Evolutionary conservation across 768 basidiomycete genomes (phyloP), one percentile per base, ranked within the genome.

Genomic region (Pulveroboletus frians): DNA sequence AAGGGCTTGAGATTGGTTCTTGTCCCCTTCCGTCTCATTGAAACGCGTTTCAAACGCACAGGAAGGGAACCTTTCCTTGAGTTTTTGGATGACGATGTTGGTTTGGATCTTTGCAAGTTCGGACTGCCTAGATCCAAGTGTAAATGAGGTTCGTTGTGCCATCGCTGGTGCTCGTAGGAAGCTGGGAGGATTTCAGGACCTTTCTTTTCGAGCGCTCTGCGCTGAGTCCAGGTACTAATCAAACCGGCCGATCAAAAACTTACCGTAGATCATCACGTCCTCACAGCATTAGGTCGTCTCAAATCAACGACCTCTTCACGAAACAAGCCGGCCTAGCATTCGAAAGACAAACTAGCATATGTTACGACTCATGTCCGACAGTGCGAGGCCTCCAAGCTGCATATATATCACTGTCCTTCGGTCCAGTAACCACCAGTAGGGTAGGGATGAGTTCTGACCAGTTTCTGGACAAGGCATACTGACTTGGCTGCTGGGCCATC

Each of bases 61-160:
- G 11, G 62, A 60, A 9, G 88, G 83, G 64, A 82, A 81, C 4
- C 74, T 68, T 20, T 73, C 66, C 37, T 78, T 69, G 47, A 97
- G 78, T 3, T 77, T 71, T 43, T 77, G 79, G 46, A 83, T 73
- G 37, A 93, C 92, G 47, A 80, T 78, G 62, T 90, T 81, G 15
- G 94, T 92, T 68, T 98, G 95, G 58, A 91, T 77, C 68, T 89
- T 82, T 5, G 95, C 94, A 9, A 98, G 83, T 61, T 91, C 81
- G 3, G 91, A 93, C 36, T 80, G 81, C 34, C 95, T 79, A 9
- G 94, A 94, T 38, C 92, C 95, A 37, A 97, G 73, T 11, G 78
- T 77, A 59, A 90, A 83, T 0, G 74, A 78, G 52, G 83, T 75
- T 21, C 50, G 50, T 40, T 50, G 23, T 4, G 53, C 45, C 62